Percentiles rank a stretch among this genome's conserved stretches.
phyloP scores from a whole-genome alignment of 1,284 basidiomycete species.

The Macrocystidia cucumis region DNA sequence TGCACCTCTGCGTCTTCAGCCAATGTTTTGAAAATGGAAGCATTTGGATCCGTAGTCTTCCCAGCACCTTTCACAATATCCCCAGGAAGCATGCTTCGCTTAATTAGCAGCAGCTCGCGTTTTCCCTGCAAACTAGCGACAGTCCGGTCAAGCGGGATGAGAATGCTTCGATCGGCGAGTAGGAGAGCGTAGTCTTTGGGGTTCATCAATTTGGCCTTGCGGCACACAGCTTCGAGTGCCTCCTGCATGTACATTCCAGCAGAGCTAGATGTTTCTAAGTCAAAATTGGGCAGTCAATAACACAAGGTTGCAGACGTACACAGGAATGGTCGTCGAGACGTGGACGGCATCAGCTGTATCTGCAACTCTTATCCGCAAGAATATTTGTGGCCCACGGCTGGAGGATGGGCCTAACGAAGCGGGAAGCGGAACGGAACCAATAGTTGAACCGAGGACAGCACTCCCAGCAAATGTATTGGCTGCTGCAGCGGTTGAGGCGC shows the following conservation, averaged over 20 bases:
- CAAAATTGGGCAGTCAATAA: not conserved
- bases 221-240: constrained; percentile 81
- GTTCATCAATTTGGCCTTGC: constrained; percentile 64
- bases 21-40: constrained; percentile 86
- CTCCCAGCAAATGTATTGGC: constrained; percentile 24
- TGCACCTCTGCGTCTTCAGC: constrained; percentile 68
- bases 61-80: constrained; percentile 52
- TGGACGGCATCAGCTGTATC: constrained; percentile 76
- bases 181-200: constrained; percentile 82
- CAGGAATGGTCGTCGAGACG: constrained; percentile 81
- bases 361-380: constrained; percentile 72
- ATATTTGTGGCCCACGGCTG: constrained; percentile 72
- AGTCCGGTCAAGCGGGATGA: constrained; percentile 92
- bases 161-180: constrained; percentile 69
- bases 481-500: constrained; percentile 16
- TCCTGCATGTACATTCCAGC: constrained; percentile 98
- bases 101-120: constrained; percentile 79
- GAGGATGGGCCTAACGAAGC: constrained; percentile 60
- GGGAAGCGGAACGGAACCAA: constrained; percentile 45
- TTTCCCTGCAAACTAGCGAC: constrained; percentile 89
- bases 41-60: constrained; percentile 86
- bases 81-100: constrained; percentile 66
- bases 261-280: constrained; percentile 42
- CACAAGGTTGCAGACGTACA: constrained; percentile 43
- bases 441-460: constrained; percentile 26